Evolutionary conservation across 148 eudicot genomes (phyloP).

Genomic region (Persicaria tinctoria): DNA sequence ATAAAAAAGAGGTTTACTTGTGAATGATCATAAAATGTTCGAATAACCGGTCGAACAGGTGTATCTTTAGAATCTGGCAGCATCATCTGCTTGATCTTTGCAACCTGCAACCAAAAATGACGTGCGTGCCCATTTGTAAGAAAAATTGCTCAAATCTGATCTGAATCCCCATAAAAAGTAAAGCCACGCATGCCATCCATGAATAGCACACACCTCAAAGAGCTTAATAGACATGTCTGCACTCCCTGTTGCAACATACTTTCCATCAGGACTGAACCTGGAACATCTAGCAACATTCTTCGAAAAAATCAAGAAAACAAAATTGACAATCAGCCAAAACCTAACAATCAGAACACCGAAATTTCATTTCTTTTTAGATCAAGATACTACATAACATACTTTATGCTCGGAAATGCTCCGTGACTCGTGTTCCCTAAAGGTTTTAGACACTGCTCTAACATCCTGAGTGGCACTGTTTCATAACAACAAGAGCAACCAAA

Average conservation of each 20-base stretch:
- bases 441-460: conserved; percentile 58
- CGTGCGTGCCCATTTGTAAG: not conserved
- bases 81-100: conserved; percentile 81
- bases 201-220: conserved; percentile 47
- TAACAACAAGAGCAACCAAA: not conserved
- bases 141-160: not conserved
- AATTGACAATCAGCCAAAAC: not conserved
- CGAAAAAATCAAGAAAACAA: not conserved
- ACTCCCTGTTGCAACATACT: conserved; percentile 84
- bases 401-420: conserved; percentile 81
- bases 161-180: not conserved
- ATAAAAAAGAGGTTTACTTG: conserved; percentile 35
- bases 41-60: conserved; percentile 66
- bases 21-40: conserved; percentile 76
- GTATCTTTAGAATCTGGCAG: conserved; percentile 68
- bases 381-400: conserved; percentile 24
- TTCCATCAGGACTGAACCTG: conserved; percentile 85
- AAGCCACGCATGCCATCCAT: not conserved
- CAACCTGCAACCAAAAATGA: conserved; percentile 30
- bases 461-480: conserved; percentile 42
- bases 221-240: conserved; percentile 84
- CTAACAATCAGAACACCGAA: not conserved
- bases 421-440: conserved; percentile 58
- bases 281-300: conserved; percentile 87
- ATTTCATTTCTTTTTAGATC: not conserved